Evolutionary conservation across 176 grass and related monocot species (phyloP), one percentile per base, ranked within the genome.

Genomic region (Cenchrus fungigraminus): DNA sequence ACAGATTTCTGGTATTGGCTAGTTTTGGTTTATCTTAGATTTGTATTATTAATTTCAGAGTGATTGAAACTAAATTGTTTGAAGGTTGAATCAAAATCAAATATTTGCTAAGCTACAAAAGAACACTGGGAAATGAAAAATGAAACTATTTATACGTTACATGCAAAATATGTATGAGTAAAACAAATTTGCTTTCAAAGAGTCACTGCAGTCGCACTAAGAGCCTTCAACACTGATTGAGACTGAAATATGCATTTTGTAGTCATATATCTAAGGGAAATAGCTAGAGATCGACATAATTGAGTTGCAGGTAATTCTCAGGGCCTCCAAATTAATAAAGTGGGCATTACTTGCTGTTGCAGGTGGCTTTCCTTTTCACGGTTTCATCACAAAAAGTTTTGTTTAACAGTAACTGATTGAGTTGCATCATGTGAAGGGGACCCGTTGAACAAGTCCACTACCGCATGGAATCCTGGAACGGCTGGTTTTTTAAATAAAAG

Each of bases 281-380:
- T 8, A 46, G 8, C 37, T 40, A 52, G n/a, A 73, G 12, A 71
- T 0, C 15, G 6, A 72, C 9, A 29, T 34, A 32, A 65, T 6
- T 65, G 28, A 42, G 74, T 43, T 77, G 74, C 34, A 77, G 73
- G 74, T 45, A 60, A 22, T 28, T 49, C 69, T 49, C 69, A 72
- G 69, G 19, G 19, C 43, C 12, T 42, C 6, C 20, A 71, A 47
- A 71, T 4, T 12, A 47, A 60, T 4, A 22, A 47, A 60, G 68
- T 22, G 20, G 6, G 28, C 8, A 66, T 66, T 65, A 34, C 63
- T 47, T 60, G 8, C 20, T 25, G n/a, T 58, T 58, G 55, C 55
- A 44, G 55, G 19, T 63, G 15, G 42, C 42, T 47, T 46, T 78
- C 76, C 4, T 25, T 63, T 28, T 63, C 42, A 25, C 42, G 2